Evolutionary conservation across 192 early-diverging fungal species (phyloP).

Genomic region (Coemansia sp.): DNA sequence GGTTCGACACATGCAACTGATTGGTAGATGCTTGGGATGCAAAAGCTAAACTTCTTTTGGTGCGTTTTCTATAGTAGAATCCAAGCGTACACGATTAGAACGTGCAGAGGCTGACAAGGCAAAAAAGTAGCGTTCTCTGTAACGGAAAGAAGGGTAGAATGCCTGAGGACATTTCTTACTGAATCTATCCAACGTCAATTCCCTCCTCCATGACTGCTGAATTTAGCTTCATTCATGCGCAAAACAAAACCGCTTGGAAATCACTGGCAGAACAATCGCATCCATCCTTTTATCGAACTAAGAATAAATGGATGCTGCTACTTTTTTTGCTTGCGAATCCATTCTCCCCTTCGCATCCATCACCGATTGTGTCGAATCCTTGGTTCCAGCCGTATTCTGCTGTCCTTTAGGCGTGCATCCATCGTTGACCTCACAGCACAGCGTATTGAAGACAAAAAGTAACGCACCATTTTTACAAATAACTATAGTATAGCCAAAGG

Average conservation of each 20-base stretch:
- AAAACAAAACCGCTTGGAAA: too few relatives aligned
- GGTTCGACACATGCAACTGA: background rate
- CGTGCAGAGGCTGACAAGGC: too few relatives aligned
- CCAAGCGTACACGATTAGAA: too few relatives aligned
- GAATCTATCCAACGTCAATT: background rate
- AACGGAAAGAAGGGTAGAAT: background rate
- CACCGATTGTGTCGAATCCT: background rate
- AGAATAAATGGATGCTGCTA: background rate
- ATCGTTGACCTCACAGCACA: slow-evolving; percentile 2
- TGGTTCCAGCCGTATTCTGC: background rate
- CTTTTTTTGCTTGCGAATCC: background rate
- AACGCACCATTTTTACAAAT: slow-evolving; percentile 47
- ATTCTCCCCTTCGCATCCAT: slow-evolving; percentile 18
- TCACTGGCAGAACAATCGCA: too few relatives aligned
- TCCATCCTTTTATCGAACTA: background rate
- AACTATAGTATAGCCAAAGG: slow-evolving; percentile 17
- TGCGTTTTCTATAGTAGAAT: background rate
- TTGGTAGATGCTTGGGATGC: too few relatives aligned
- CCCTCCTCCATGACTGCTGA: background rate
- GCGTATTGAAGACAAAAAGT: slow-evolving; percentile 1
- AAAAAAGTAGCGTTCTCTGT: too few relatives aligned
- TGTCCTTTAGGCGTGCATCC: slow-evolving; percentile 1
- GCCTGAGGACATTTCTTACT: background rate
- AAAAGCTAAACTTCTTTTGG: background rate
- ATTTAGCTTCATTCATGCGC: slow-evolving; percentile 2